A percentile compares a stretch with the other conserved stretches of the same genome.
Evolutionary conservation across 441 rosid species (phyloP).

Genomic region (Euphorbia schlechtendalii): DNA sequence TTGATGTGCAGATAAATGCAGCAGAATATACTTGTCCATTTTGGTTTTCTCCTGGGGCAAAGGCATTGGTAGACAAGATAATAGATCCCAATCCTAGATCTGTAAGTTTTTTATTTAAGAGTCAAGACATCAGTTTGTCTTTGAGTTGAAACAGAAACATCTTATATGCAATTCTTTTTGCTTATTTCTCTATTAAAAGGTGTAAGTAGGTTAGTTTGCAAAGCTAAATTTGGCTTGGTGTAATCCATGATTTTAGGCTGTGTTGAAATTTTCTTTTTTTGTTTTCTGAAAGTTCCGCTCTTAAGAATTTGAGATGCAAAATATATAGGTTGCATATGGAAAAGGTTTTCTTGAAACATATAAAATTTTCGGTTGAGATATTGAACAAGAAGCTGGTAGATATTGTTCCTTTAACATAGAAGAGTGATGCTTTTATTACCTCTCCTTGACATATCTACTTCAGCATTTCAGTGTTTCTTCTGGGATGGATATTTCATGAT

Average conservation of each 20-base stretch:
- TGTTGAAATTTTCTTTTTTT: not conserved
- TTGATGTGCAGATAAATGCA: slow-evolving; percentile 54
- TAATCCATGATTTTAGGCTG: not conserved
- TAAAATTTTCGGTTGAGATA: slow-evolving; percentile 1
- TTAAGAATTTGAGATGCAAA: not conserved
- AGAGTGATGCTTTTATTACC: not conserved
- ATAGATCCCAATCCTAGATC: slow-evolving; percentile 77
- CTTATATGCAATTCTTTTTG: not conserved
- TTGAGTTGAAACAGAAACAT: slow-evolving; percentile 1
- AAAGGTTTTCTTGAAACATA: not conserved
- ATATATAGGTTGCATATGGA: not conserved
- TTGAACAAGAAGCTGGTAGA: not conserved
- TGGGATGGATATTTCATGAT: not conserved
- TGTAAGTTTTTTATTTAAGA: slow-evolving; percentile 44
- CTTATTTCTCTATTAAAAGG: not conserved
- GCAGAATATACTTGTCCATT: slow-evolving; percentile 71
- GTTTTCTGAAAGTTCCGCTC: too few species aligned
- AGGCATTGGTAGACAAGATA: slow-evolving; percentile 57
- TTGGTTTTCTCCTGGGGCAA: slow-evolving; percentile 76
- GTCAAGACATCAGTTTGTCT: slow-evolving; percentile 5
- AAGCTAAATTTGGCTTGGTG: not conserved
- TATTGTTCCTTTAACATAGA: not conserved
- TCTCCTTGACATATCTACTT: not conserved
- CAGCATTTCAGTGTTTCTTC: not conserved
- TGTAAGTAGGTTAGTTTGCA: not conserved